Base-by-base conservation (phyloP, 2,329 filamentous ascomycete genomes). In the Plectosphaerella sp. region DNA sequence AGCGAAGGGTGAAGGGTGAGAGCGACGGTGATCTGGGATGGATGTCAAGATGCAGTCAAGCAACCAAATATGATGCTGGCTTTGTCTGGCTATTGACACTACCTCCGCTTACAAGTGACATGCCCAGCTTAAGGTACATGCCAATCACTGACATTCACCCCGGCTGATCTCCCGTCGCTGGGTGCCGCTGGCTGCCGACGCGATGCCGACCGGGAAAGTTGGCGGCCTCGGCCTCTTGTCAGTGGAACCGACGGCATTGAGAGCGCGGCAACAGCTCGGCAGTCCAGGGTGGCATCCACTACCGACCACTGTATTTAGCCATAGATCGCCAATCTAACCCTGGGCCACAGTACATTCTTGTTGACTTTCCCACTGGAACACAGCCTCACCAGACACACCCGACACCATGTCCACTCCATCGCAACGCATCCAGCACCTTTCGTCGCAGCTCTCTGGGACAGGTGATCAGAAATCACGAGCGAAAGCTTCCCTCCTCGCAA, bases 401-500 rank as follows among this genome's bases (percentile, higher is more conserved):
- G 6, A 16, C 33, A 48, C 16, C n/a, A 48, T 48, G 46, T 48
- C 46, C 10, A 37, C 46, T 11, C 11, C 46, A 11, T 35, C 46
- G n/a, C 46, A 48, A 24, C 46, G 46, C 11, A 37, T 48, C 20
- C 14, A 48, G 36, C 9, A 18, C 16, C 18, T 48, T 11, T 24
- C 46, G 22, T 28, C 46, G 8, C 46, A 48, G 33, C 46, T 48
- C 18, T 12, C 33, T 5, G 33, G 33, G 14, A n/a, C 28, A 39
- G 46, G 16, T 3, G 46, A 48, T n/a, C 14, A 15, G 5, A 28
- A n/a, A n/a, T n/a, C 37, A n/a, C 14, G 28, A 15, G 46, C 46
- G 4, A 12, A n/a, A 16, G 46, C 33, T 12, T 46, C 45, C 52
- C 96, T 91, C 65, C 91, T 89, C 52, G 84, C 89, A 61, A 92